Conservation (phyloP, 2,329 filamentous ascomycete genomes). For the Exophiala alcalophila region DNA sequence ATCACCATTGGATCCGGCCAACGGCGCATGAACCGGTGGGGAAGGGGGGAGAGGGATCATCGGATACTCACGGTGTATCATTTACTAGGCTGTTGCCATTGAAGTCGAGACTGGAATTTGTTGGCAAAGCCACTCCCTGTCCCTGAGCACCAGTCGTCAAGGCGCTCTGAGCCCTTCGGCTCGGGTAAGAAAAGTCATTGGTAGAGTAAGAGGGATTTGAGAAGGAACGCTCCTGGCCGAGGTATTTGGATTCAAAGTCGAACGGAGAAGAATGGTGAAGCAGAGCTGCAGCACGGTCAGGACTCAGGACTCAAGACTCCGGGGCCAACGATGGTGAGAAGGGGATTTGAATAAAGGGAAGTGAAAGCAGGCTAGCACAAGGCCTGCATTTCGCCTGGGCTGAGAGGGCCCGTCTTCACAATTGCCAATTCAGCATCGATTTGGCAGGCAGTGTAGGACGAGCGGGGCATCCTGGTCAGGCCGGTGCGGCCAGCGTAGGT, state of each 20-base stretch:
- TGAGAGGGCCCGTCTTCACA: conserved; percentile 17
- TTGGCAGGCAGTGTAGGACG: conserved; percentile 25
- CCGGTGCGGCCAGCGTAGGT: conserved; percentile 22
- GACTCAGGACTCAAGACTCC: too few species aligned
- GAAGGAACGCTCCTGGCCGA: conserved; percentile 37
- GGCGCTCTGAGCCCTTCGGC: conserved; percentile 16
- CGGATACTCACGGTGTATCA: conserved; percentile 27
- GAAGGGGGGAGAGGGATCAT: conserved; percentile 5
- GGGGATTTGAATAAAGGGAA: conserved; percentile 27
- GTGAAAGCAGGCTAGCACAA: conserved; percentile 27
- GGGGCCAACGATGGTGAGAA: conserved; percentile 29
- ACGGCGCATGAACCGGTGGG: conserved; percentile 14
- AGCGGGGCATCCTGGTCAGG: conserved; percentile 28
- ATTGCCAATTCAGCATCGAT: conserved; percentile 25
- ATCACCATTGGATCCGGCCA: conserved; percentile 12
- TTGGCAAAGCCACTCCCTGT: conserved; percentile 20
- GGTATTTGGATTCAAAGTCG: conserved; percentile 43
- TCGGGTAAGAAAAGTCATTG: conserved; percentile 25
- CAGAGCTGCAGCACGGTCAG: conserved; percentile 33
- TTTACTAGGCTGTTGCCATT: conserved; percentile 22
- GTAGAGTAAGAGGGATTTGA: conserved; percentile 33
- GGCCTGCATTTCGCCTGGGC: conserved; percentile 23
- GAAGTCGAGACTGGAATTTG: conserved; percentile 25
- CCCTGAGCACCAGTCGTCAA: conserved; percentile 21
- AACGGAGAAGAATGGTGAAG: conserved; percentile 39